Conservation (phyloP, 1,139 yeast species). For the Saccharomyces hybrid region DNA sequence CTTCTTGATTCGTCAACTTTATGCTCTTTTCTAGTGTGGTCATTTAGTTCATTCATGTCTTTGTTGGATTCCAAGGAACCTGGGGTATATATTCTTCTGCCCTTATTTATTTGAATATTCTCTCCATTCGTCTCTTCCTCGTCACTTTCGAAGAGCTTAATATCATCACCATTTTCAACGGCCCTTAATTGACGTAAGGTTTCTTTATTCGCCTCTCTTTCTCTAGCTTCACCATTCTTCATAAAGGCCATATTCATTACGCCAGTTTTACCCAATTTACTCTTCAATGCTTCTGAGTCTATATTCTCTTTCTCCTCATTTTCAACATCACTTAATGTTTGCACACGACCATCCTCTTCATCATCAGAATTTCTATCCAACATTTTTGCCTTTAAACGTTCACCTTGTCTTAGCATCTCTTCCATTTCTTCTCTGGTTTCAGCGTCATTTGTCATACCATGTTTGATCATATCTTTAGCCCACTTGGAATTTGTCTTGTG, state of each 20-base stretch:
- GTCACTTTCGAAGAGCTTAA: conserved; percentile 34
- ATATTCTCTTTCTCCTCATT: conserved; percentile 34
- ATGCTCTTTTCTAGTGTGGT: conserved; percentile 43
- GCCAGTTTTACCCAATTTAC: conserved; percentile 64
- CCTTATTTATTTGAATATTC: conserved; percentile 53
- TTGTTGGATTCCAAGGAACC: conserved; percentile 42
- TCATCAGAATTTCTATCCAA: conserved; percentile 52
- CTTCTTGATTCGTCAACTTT: conserved; percentile 48
- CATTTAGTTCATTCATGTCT: conserved; percentile 35
- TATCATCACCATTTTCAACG: conserved; percentile 39
- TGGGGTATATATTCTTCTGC: conserved; percentile 80
- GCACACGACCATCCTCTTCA: conserved; percentile 35
- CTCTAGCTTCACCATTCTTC: conserved; percentile 74
- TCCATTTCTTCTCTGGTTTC: conserved; percentile 82
- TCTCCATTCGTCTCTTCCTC: conserved; percentile 34
- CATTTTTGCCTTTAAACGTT: conserved; percentile 63
- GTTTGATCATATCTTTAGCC: conserved; percentile 86
- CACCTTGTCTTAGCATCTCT: conserved; percentile 88
- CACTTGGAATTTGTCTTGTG: conserved; percentile 84
- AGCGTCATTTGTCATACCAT: conserved; percentile 83
- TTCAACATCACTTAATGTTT: conserved; percentile 49
- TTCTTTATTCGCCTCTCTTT: conserved; percentile 46
- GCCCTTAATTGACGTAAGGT: conserved; percentile 45
- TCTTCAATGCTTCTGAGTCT: conserved; percentile 32
- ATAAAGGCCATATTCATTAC: conserved; percentile 90